Evolutionary conservation across 306 rosid species (phyloP), one percentile per base, ranked within the genome.

Genomic region (Vigna mungo): DNA sequence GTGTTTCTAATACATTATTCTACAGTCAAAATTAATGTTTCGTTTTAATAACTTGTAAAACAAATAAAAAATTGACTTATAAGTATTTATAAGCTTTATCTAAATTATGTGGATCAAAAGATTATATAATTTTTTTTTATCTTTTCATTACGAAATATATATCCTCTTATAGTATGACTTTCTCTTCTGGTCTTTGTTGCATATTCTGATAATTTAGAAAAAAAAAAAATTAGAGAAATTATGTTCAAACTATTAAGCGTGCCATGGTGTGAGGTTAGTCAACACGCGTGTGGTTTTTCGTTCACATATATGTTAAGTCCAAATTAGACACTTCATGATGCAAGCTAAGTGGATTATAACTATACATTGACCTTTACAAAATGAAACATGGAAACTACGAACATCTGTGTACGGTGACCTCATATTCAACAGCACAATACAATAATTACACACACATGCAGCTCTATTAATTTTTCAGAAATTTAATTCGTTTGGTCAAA

Each of bases 321-420:
- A 65, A 62, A 46, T 67, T 70, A 63, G 49, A 39, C 71, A 44
- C 7, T 55, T 25, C 16, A 21, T 14, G 2, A 36, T 37, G 17
- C 60, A 52, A 75, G 30, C 71, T 18, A 34, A 56, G 66, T 66
- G 51, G 72, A 76, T 39, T 66, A 7, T 47, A 32, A 71, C 41
- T 69, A 18, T 13, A 27, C 5, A 18, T 80, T 77, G 83, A 53
- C 87, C 51, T 48, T 25, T 53, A 59, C 37, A 32, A 71, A 39
- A 12, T 62, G 67, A 52, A 61, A 81, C 54, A 59, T 11, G 53
- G 61, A 62, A 62, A 81, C 55, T 32, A 27, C 48, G 11, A 49
- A 16, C 9, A 39, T 63, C 15, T 55, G 1, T 63, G 60, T 64
- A 76, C 10, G 54, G 54, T 47, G 49, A 68, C 37, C 72, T 36